These are phyloP conservation scores for barley (Hordeum vulgare) DNA, from an alignment of 176 grass and related monocot genomes.

Conservation along the genomic window DNA sequence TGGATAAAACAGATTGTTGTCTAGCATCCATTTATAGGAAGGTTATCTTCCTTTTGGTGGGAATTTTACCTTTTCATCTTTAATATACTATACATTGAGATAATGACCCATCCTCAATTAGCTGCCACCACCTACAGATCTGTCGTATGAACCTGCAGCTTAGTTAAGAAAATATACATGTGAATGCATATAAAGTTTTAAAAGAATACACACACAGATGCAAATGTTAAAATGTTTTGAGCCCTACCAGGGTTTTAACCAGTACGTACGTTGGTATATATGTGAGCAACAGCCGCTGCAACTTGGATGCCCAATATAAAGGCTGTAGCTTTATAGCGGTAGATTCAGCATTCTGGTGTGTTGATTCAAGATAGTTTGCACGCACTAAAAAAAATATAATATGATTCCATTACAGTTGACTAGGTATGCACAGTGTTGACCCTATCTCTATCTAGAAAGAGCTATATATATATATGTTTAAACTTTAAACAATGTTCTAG, in stretches of 20 bases:
- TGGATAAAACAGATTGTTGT: not conserved
- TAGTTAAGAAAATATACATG: not conserved
- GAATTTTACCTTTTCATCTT: not conserved
- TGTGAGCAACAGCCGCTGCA: constrained; percentile 1
- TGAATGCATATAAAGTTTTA: not conserved
- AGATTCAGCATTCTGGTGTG: not conserved
- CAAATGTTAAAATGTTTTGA: constrained; percentile 16
- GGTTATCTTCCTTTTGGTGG: not conserved
- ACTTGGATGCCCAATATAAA: constrained; percentile 11
- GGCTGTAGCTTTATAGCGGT: not conserved
- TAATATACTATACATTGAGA: not conserved
- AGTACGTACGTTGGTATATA: not conserved
- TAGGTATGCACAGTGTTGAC: not conserved
- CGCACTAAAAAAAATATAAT: not conserved
- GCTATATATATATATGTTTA: not conserved
- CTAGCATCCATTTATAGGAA: not conserved
- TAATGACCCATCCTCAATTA: not conserved
- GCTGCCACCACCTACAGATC: not conserved
- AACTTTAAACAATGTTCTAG: not conserved
- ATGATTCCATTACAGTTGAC: not conserved
- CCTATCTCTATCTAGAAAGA: constrained; percentile 9
- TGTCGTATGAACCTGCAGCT: not conserved
- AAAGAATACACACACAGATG: not conserved
- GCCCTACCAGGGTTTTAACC: not conserved
- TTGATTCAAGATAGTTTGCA: not conserved